These are phyloP conservation scores for Arthrinium phaeospermum DNA, from an alignment of 2,329 filamentous ascomycete species.

Conservation along the genomic window DNA sequence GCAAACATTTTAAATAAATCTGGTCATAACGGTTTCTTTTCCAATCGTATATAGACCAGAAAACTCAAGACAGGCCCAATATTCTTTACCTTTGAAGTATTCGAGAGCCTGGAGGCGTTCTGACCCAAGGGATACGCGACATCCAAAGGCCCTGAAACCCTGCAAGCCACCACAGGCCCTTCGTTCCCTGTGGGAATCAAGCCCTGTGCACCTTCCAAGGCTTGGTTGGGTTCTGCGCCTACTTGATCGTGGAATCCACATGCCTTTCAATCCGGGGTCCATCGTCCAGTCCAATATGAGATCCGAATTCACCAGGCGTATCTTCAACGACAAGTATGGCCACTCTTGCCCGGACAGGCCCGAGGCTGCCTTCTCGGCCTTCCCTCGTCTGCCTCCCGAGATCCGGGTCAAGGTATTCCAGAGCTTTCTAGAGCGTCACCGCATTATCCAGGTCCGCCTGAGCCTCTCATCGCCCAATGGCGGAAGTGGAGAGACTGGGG, in stretches of 20 bases:
- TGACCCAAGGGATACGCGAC: neutral
- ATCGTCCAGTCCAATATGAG: neutral
- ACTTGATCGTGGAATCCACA: neutral
- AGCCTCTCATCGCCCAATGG: neutral
- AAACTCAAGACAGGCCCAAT: neutral
- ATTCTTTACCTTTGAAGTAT: neutral
- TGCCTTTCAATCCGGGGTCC: neutral
- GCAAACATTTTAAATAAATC: neutral
- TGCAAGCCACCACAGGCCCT: neutral
- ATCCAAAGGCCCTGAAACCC: neutral
- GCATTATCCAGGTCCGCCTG: slow-evolving; percentile 16
- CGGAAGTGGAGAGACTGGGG: neutral
- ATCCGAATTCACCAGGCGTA: neutral
- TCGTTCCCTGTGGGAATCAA: neutral
- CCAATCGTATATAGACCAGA: too few species aligned
- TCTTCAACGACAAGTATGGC: neutral
- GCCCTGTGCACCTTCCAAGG: neutral
- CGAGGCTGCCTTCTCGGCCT: neutral
- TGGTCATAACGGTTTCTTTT: neutral
- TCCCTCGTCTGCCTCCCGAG: slow-evolving; percentile 15
- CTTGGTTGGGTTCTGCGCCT: neutral
- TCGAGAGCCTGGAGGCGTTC: neutral
- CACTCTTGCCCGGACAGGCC: neutral
- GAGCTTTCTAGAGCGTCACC: slow-evolving; percentile 13
- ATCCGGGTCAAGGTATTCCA: slow-evolving; percentile 11